Base-by-base conservation (phyloP, 495 filamentous ascomycete genomes). In the Oleoguttula mirabilis region DNA sequence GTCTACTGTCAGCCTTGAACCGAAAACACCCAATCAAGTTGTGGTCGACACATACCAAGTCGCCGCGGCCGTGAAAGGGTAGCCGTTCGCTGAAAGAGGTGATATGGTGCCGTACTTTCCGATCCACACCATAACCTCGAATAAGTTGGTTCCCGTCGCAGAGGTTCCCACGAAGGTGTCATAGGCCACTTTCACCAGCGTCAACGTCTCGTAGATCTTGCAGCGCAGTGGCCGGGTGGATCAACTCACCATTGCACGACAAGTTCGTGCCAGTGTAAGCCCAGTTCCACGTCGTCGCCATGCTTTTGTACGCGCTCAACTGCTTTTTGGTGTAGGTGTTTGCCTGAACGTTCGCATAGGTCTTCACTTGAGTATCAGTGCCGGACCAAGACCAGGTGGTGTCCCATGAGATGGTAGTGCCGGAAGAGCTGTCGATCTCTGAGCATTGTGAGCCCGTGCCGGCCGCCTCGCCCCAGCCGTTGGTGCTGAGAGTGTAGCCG, bases 51-150 rank as follows among this genome's bases (percentile, higher is more conserved):
- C 25, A 7, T 28, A 37, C 35, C 1, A 47, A 17, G 25, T 47
- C 12, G 43, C 43, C 3, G 39, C 39, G 21, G 43, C 24, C n/a
- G 43, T 47, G 30, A 47, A 47, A 14, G 43, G 43, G 21, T 47
- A 47, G 23, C 43, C 43, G 19, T 47, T 47, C 8, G 43, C 43
- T 6, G 43, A 47, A 17, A 47, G 36, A 4, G 43, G 43, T 4
- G 43, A 47, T 23, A 47, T 36, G 33, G 20, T 28, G 25, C 7
- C n/a, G 25, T 28, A 28, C 25, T 28, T 28, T 7, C 25, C 25
- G 25, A 28, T 7, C 25, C 25, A 28, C 7, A 28, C 25, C 25
- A 28, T 28, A 7, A 70, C 59, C 48, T 70, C 67, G 58, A 45
- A 45, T 10, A 30, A 14, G 16, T 45, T 45, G 33, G 21, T 34